Base-by-base conservation (phyloP, 129 eudicot species). In the Rutidosis leptorrhynchoides region DNA sequence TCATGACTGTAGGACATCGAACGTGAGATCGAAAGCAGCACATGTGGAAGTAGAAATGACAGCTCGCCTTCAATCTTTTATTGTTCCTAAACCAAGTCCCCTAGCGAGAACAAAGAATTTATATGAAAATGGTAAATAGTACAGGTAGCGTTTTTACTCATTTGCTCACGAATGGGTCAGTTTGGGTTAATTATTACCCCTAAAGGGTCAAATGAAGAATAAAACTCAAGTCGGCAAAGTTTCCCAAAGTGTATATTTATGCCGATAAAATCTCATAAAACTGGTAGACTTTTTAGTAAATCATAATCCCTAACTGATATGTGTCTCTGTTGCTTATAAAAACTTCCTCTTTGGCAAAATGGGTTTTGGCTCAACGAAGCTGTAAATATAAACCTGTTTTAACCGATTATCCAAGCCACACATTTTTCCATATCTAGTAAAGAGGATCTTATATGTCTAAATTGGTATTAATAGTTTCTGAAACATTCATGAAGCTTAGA, bases 11-110 rank as follows among this genome's bases (percentile, higher is more conserved):
- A 91, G 97, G 97, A 91, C 72, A 64, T 88, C 23, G 97, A 91
- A 73, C 79, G 80, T 54, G 97, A 91, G 77, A n/a, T n/a, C n/a
- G n/a, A 85, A 83, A 75, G 85, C 96, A 58, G 87, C 88, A 76
- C 87, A 87, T 58, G 64, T 78, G 78, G 97, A 91, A 62, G 76
- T 81, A 73, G 96, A 91, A 75, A 81, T 80, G 67, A 62, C 94
- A 59, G 73, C 86, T 74, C 87, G 74, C 57, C 78, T 73, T 57
- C 95, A 84, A 62, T 29, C 88, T 69, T 72, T 84, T 71, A 32
- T 72, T 74, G 70, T 72, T 21, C 71, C 95, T 55, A 94, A 85
- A 65, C 94, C 82, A 51, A 81, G 77, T 73, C 83, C 90, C 26
- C 43, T 75, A 54, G 24, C 84, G 16, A 81, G 79, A 81, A 83